Evolutionary conservation across 2,329 filamentous ascomycete genomes (phyloP).

Genomic region (Sclerotiophoma versabilis): DNA sequence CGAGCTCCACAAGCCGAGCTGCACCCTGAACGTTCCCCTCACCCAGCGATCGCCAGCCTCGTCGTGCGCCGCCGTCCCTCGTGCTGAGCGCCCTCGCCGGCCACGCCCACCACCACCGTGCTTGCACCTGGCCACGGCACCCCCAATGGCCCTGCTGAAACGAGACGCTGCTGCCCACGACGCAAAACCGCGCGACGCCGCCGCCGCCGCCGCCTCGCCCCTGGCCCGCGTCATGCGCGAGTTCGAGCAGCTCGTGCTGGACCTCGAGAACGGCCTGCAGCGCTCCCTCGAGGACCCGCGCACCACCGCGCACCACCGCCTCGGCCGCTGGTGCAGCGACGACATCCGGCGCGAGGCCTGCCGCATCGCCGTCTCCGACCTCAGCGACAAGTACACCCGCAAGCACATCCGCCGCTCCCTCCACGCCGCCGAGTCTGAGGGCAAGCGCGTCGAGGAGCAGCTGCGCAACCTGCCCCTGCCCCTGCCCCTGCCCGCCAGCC

Average conservation of each 20-base stretch:
- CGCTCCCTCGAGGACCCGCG: constrained; percentile 30
- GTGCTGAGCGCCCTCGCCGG: neutral
- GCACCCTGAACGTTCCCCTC: constrained; percentile 6
- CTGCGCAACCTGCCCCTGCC: constrained; percentile 28
- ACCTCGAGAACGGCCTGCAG: constrained; percentile 40
- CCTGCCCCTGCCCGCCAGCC: constrained; percentile 13
- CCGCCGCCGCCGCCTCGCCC: constrained; percentile 19
- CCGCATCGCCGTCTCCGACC: constrained; percentile 43
- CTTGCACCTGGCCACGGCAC: constrained; percentile 11
- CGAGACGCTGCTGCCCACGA: constrained; percentile 28
- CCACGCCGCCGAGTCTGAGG: constrained; percentile 37
- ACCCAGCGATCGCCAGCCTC: constrained; percentile 3
- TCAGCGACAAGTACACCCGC: constrained; percentile 41
- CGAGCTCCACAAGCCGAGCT: neutral
- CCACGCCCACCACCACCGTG: neutral
- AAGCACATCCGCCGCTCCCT: constrained; percentile 44
- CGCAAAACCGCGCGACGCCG: constrained; percentile 16
- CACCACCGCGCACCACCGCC: neutral
- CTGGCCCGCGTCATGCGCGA: constrained; percentile 44
- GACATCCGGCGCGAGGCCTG: constrained; percentile 39
- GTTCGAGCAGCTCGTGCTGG: constrained; percentile 41
- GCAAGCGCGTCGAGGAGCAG: constrained; percentile 41
- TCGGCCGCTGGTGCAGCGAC: constrained; percentile 17
- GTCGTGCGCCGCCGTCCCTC: neutral
- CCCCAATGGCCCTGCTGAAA: constrained; percentile 41